These are phyloP conservation scores for Fraxinus latifolia DNA, from an alignment of 305 asterid species.

Conservation along the genomic window DNA sequence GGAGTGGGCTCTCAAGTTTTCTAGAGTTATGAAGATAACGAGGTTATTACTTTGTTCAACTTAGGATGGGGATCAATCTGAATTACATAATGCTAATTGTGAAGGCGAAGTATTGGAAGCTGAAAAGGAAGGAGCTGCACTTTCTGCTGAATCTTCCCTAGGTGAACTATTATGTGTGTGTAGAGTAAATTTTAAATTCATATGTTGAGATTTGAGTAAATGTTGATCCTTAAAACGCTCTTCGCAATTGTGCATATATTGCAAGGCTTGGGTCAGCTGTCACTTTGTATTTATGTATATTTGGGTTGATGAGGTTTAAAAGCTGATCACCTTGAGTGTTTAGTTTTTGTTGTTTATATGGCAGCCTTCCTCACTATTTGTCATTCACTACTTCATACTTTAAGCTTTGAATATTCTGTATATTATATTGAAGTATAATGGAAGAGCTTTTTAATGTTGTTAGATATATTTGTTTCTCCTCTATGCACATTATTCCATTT, in stretches of 20 bases:
- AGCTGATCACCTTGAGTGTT: constrained; percentile 1
- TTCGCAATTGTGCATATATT: neutral
- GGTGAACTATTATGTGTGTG: constrained; percentile 34
- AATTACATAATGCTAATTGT: constrained; percentile 19
- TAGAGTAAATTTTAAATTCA: neutral
- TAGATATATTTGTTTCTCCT: neutral
- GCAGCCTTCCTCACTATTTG: neutral
- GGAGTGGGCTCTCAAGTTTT: neutral
- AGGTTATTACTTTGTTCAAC: constrained; percentile 15
- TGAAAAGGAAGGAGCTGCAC: constrained; percentile 28
- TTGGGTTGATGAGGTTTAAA: neutral
- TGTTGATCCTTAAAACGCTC: neutral
- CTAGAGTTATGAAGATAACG: constrained; percentile 5
- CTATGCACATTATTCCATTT: constrained; percentile 15
- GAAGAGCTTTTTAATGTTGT: neutral
- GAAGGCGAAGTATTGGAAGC: constrained; percentile 30
- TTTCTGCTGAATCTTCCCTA: constrained; percentile 27
- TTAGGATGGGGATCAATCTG: constrained; percentile 39
- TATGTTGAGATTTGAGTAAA: neutral
- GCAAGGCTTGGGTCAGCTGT: neutral
- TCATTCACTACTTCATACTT: neutral
- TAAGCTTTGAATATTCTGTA: neutral
- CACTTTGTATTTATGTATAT: neutral
- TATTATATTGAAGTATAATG: neutral
- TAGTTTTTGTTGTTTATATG: neutral